These are phyloP conservation scores for Tanozyma kutaoensis DNA, from an alignment of 805 yeast species.

Conservation along the genomic window DNA sequence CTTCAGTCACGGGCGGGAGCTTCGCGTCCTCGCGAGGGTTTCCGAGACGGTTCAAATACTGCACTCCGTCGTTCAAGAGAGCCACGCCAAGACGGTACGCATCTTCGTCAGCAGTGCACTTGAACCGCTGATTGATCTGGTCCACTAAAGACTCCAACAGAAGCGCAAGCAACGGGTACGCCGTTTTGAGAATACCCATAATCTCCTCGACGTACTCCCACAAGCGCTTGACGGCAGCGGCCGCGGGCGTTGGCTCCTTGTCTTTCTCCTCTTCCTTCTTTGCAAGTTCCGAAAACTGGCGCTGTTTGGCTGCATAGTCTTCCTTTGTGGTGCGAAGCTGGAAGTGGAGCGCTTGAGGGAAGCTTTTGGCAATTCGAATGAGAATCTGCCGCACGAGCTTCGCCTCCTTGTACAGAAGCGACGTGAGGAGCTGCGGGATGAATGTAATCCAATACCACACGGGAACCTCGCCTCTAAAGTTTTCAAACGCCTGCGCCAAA, in stretches of 20 bases:
- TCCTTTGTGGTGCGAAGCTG: conserved; percentile 91
- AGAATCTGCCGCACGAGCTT: conserved; percentile 76
- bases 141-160: conserved; percentile 92
- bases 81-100: conserved; percentile 91
- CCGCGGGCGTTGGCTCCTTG: conserved; percentile 1
- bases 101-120: conserved; percentile 90
- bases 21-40: conserved; percentile 81
- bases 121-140: conserved; percentile 87
- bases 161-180: conserved; percentile 85
- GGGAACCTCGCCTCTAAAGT: conserved; percentile 91
- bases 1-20: conserved; percentile 84
- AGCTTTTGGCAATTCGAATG: conserved; percentile 86
- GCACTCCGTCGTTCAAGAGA: conserved; percentile 83
- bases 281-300: conserved; percentile 41
- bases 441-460: conserved; percentile 99
- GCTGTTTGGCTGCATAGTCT: conserved; percentile 77
- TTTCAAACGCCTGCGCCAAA: conserved; percentile 76
- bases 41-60: conserved; percentile 73
- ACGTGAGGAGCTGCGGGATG: conserved; percentile 85
- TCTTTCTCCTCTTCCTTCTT: conserved; percentile 1
- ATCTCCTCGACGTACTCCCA: conserved; percentile 90
- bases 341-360: conserved; percentile 96
- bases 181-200: conserved; percentile 90
- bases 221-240: conserved; percentile 44
- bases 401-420: conserved; percentile 87